These are phyloP conservation scores for Kwoniella mangroviensis DNA, from an alignment of 768 basidiomycete genomes.

Conservation along the genomic window DNA sequence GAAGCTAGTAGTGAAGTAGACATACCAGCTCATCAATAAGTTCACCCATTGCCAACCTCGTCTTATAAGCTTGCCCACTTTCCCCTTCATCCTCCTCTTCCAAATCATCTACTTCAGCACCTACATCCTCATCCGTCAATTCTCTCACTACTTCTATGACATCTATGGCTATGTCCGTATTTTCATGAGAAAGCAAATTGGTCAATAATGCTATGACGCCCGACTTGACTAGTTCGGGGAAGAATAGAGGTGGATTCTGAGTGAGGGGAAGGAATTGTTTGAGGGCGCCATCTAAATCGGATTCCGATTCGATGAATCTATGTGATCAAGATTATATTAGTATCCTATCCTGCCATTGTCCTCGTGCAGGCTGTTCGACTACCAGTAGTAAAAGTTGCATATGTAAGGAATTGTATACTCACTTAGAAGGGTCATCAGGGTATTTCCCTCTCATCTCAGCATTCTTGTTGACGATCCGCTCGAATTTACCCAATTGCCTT, in stretches of 20 bases:
- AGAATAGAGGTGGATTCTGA: conserved; percentile 78
- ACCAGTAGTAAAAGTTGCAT: too few relatives aligned
- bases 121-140: conserved; percentile 94
- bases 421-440: conserved; percentile 90
- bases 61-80: conserved; percentile 63
- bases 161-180: conserved; percentile 95
- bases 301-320: conserved; percentile 99
- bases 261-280: conserved; percentile 87
- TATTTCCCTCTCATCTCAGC: conserved; percentile 96
- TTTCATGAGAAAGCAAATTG: conserved; percentile 91
- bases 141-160: conserved; percentile 91
- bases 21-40: conserved; percentile 77
- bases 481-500: conserved; percentile 75
- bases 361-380: too few relatives aligned
- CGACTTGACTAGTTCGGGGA: conserved; percentile 83
- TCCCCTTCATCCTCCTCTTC: conserved; percentile 65
- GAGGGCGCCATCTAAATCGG: conserved; percentile 84
- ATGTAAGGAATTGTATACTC: too few relatives aligned
- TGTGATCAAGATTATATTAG: background rate
- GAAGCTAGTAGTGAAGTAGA: background rate
- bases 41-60: conserved; percentile 67
- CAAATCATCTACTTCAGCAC: conserved; percentile 70
- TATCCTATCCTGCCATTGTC: too few relatives aligned
- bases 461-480: conserved; percentile 90
- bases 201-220: conserved; percentile 73